These are phyloP conservation scores for Erodium texanum DNA, from an alignment of 441 rosid genomes.

Conservation along the genomic window DNA sequence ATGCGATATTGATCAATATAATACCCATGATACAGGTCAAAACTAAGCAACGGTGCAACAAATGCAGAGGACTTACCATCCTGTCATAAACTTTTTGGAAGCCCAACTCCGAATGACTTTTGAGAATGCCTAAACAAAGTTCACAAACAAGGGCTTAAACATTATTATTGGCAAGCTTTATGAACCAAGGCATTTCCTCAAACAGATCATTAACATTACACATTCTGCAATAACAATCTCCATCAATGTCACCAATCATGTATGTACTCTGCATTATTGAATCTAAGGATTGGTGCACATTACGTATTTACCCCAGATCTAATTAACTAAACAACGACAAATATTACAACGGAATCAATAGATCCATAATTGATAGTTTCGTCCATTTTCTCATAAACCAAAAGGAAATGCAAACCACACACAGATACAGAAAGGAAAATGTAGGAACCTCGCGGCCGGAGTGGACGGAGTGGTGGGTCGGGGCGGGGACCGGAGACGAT, in stretches of 20 bases:
- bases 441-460: slow-evolving; percentile 8
- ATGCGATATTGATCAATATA: too few species aligned
- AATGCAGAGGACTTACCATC: slow-evolving; percentile 41
- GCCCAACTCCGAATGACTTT: slow-evolving; percentile 77
- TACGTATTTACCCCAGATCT: background rate
- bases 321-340: background rate
- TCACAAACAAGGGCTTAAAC: background rate
- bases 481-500: slow-evolving; percentile 1
- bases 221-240: background rate
- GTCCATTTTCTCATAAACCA: background rate
- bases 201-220: background rate
- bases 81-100: slow-evolving; percentile 73
- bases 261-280: background rate
- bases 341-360: background rate
- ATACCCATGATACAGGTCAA: background rate
- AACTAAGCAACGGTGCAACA: background rate
- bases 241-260: background rate
- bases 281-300: background rate
- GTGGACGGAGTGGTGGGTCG: background rate
- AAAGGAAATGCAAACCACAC: background rate
- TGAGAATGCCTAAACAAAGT: slow-evolving; percentile 41
- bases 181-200: background rate
- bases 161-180: background rate
- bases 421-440: background rate
- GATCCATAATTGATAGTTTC: background rate